These are phyloP conservation scores for Primulina eburnea DNA, from an alignment of 257 asterid genomes.

Conservation along the genomic window DNA sequence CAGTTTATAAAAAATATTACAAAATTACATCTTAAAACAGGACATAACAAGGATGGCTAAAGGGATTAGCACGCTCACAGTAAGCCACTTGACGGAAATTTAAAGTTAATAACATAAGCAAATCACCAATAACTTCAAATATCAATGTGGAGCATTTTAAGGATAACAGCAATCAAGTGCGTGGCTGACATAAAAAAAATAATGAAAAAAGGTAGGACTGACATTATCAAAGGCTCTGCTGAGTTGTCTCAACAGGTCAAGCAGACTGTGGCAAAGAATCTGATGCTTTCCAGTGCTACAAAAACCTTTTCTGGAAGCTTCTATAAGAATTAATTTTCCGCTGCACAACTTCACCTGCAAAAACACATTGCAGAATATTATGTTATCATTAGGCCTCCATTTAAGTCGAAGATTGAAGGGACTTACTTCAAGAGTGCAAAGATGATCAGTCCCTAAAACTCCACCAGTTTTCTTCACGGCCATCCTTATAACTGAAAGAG, in stretches of 20 bases:
- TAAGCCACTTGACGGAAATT: conserved; percentile 2
- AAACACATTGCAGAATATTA: conserved; percentile 23
- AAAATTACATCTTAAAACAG: conserved; percentile 1
- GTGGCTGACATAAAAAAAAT: background rate
- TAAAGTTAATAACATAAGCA: conserved; percentile 1
- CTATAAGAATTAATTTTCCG: conserved; percentile 66
- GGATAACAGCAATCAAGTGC: conserved; percentile 25
- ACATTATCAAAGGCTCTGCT: conserved; percentile 94
- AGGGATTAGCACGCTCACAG: conserved; percentile 14
- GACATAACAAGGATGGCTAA: conserved; percentile 3
- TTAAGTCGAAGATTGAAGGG: conserved; percentile 11
- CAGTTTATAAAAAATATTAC: conserved; percentile 2
- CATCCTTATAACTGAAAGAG: conserved; percentile 66
- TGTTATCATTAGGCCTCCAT: conserved; percentile 15
- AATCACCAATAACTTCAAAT: conserved; percentile 15
- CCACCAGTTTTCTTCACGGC: conserved; percentile 45
- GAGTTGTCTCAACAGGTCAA: conserved; percentile 85
- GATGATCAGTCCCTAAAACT: conserved; percentile 50
- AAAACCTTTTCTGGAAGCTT: conserved; percentile 83
- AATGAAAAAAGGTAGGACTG: conserved; percentile 24
- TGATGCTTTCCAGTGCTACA: conserved; percentile 72
- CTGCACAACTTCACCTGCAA: conserved; percentile 85
- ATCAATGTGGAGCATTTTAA: conserved; percentile 1
- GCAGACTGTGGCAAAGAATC: conserved; percentile 82
- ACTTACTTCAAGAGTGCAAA: conserved; percentile 83